phyloP scores from a whole-genome alignment of 2,329 filamentous ascomycete genomes.

The Xylariales sp. region DNA sequence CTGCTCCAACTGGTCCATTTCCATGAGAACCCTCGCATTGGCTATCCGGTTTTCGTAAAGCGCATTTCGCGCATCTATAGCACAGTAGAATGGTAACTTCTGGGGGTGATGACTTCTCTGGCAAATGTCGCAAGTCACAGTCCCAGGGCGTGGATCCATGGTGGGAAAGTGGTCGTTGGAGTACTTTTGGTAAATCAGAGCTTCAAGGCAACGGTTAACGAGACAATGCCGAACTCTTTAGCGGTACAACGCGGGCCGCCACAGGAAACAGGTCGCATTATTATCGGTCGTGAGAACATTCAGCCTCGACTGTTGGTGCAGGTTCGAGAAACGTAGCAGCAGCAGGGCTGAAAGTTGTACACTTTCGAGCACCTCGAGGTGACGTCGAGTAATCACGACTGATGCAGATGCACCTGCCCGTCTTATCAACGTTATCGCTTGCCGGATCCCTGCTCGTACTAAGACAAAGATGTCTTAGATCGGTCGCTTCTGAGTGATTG shows the following conservation, averaged over 20 bases:
- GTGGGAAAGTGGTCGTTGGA: constrained; percentile 9
- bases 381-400: constrained; percentile 14
- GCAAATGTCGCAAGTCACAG: constrained; percentile 69
- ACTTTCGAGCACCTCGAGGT: no score
- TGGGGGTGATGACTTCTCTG: constrained; percentile 48
- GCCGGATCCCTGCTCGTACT: constrained; percentile 1
- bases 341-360: no score
- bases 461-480: neutral
- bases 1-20: constrained; percentile 53
- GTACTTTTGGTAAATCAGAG: no score
- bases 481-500: no score
- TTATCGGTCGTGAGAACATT: neutral
- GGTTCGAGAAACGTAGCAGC: no score
- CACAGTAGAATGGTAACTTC: constrained; percentile 62
- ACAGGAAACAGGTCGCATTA: neutral
- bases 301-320: no score
- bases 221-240: neutral
- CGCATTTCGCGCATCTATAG: constrained; percentile 64
- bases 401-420: constrained; percentile 8
- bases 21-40: constrained; percentile 54
- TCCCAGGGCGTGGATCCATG: constrained; percentile 18
- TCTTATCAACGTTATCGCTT: constrained; percentile 16
- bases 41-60: constrained; percentile 63
- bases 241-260: neutral
- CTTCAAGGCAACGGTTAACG: neutral